Evolutionary conservation across 2,329 filamentous ascomycete genomes (phyloP).

Genomic region (Penicillium freii): DNA sequence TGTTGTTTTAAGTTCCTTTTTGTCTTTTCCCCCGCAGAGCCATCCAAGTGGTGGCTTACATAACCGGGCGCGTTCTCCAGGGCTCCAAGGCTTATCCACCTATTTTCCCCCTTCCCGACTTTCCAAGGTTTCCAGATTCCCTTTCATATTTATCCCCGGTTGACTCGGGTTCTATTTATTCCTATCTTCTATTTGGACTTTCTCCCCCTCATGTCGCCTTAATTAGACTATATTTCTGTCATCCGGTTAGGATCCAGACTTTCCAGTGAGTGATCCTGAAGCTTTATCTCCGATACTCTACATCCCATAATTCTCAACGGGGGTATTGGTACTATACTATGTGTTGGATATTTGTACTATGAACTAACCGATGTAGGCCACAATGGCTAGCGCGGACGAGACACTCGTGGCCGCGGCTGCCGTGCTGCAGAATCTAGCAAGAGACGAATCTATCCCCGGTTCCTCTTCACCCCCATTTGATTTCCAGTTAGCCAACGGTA

Average conservation of each 20-base stretch:
- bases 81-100: constrained; percentile 1
- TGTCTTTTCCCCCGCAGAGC: neutral
- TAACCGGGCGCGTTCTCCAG: constrained; percentile 12
- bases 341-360: neutral
- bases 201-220: constrained; percentile 31
- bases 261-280: constrained; percentile 25
- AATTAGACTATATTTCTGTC: constrained; percentile 23
- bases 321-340: neutral
- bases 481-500: constrained; percentile 48
- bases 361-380: constrained; percentile 33
- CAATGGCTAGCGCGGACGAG: constrained; percentile 49
- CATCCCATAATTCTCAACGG: neutral
- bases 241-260: constrained; percentile 30
- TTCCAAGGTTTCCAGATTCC: constrained; percentile 6
- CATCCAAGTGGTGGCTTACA: constrained; percentile 2
- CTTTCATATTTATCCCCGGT: constrained; percentile 13
- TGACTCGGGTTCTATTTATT: constrained; percentile 12
- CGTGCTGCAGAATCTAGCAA: constrained; percentile 48
- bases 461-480: constrained; percentile 37
- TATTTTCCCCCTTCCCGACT: constrained; percentile 12
- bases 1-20: neutral
- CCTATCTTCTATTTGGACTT: neutral
- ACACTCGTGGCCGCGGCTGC: constrained; percentile 48
- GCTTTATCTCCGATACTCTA: neutral
- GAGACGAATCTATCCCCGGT: constrained; percentile 37